Evolutionary conservation across 305 asterid species (phyloP), one percentile per base, ranked within the genome.

Genomic region (Fraxinus greggii): DNA sequence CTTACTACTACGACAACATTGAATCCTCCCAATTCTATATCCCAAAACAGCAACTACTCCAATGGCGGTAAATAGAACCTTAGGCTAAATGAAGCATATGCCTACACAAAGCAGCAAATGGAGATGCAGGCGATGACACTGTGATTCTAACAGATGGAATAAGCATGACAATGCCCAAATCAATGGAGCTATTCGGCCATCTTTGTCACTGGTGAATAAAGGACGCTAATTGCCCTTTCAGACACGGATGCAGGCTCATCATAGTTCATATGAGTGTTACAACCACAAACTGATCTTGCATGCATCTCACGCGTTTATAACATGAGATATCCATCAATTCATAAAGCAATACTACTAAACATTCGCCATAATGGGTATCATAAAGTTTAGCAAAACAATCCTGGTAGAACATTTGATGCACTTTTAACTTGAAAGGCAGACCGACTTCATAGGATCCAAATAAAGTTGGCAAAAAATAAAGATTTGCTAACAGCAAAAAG

Each of bases 291-390:
- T 45, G 19, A 45, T 61, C 17, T 32, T 72, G 76, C 17, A 26
- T 48, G 61, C 77, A 80, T 79, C 36, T 63, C 45, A 72, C 51
- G 61, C 33, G 74, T 28, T 23, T 65, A 59, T 31, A 72, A 51
- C 83, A 84, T 70, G 75, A 75, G 83, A 56, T 23, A 75, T 70
- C 65, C 59, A 17, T 31, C 23, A 76, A 38, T 76, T 29, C 70
- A 54, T 19, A 1, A 72, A 61, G 19, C 7, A 17, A 31, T 5
- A 54, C 72, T 15, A 69, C 69, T 28, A 78, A 36, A 31, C 48
- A 9, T 72, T 59, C 79, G 15, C 48, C 42, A 12, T 1, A 4
- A 8, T 12, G 23, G 33, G 48, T 48, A 54, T 24, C 23, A 17
- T 61, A 33, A 13, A 54, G 31, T 51, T 51, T 51, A 17, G 61